phyloP scores from a whole-genome alignment of 2,329 filamentous ascomycete genomes.

The Paraphoma chrysanthemicola region DNA sequence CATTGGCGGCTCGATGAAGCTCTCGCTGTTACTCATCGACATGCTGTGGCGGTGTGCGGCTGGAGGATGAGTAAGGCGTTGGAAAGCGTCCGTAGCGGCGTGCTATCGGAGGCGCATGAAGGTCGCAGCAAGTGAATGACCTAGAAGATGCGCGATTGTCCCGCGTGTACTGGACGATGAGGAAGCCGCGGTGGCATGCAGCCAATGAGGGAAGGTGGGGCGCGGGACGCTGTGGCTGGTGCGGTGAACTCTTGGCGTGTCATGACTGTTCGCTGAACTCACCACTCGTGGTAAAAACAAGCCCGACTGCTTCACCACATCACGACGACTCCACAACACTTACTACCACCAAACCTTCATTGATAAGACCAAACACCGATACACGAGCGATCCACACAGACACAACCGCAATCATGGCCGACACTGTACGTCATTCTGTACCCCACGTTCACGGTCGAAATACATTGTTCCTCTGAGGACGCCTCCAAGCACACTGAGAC shows the following conservation, averaged over 20 bases:
- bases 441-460: slow-evolving; percentile 34
- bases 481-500: not conserved
- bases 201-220: slow-evolving; percentile 37
- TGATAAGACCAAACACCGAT: not conserved
- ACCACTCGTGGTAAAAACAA: slow-evolving; percentile 21
- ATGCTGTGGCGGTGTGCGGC: slow-evolving; percentile 25
- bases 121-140: slow-evolving; percentile 4
- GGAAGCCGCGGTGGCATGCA: slow-evolving; percentile 3
- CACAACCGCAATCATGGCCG: slow-evolving; percentile 60
- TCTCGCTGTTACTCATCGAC: slow-evolving; percentile 46
- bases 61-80: not conserved
- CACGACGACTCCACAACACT: not conserved
- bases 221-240: slow-evolving; percentile 16
- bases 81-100: not conserved
- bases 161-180: not conserved
- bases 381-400: slow-evolving; percentile 3
- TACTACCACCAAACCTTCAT: slow-evolving; percentile 1
- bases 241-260: slow-evolving; percentile 18
- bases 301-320: not conserved
- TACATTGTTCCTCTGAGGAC: slow-evolving; percentile 11
- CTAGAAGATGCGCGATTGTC: slow-evolving; percentile 9
- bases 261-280: slow-evolving; percentile 18
- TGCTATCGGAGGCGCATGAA: slow-evolving; percentile 31
- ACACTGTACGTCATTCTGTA: slow-evolving; percentile 46
- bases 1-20: slow-evolving; percentile 43